Evolutionary conservation across 2,329 filamentous ascomycete species (phyloP), one percentile per base, ranked within the genome.

Genomic region (Clonostachys solani): DNA sequence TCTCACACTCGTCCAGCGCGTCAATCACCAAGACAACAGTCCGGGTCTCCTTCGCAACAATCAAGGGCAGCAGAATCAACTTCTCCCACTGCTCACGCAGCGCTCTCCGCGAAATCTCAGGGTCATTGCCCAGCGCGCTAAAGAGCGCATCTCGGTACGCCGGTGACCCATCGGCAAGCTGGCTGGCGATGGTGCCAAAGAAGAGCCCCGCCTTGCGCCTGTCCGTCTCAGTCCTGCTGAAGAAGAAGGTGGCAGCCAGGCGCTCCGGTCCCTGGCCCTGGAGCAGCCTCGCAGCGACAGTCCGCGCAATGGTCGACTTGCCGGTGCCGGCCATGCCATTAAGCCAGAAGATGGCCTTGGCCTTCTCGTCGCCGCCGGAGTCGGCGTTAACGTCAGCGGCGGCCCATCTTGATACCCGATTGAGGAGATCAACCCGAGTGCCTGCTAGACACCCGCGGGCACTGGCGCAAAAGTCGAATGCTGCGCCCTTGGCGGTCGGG

Each of bases 11-110:
- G 23, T 47, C 41, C 17, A 47, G 40, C 9, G 45, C 40, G 37
- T 47, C 45, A 13, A 47, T n/a, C 18, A 47, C 40, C n/a, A 43
- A 12, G 5, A 47, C 15, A n/a, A 34, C 19, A 5, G 12, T 19
- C 37, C 10, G 37, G 12, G 37, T 19, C 12, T 15, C 10, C 2
- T 34, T 5, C 42, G 84, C 84, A 50, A 87, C 83, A 5, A 88
- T 84, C 3, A 88, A 69, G 5, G 84, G 84, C 1, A 88, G 66
- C 4, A 83, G 76, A 1, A 83, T 81, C 12, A 88, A 72, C 12
- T 69, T 56, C 52, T 88, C 84, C 34, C 88, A 80, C 54, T 87
- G 73, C 0, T 80, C 74, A 15, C 19, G 16, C 12, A 33, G 18
- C 13, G 17, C 17, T 33, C 33, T 43, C n/a, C 13, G 13, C 7